These are phyloP conservation scores for Coniochaeta sp. DNA, from an alignment of 2,329 filamentous ascomycete genomes.

Conservation along the genomic window DNA sequence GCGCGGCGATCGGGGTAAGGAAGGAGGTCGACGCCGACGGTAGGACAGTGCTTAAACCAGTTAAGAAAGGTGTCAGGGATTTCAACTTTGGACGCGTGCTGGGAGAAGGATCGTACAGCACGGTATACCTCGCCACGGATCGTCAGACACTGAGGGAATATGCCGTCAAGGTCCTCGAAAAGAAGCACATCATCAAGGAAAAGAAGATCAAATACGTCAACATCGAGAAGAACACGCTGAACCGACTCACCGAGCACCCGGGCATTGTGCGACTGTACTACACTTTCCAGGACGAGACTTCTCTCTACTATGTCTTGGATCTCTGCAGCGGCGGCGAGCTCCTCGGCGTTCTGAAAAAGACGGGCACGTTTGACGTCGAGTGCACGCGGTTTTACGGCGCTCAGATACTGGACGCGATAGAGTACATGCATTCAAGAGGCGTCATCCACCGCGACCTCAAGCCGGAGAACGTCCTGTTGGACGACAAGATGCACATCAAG, in stretches of 20 bases:
- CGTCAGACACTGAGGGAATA: slow-evolving; percentile 93
- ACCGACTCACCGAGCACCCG: slow-evolving; percentile 90
- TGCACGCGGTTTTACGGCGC: slow-evolving; percentile 92
- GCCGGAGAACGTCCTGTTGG: slow-evolving; percentile 91
- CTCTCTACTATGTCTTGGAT: slow-evolving; percentile 94
- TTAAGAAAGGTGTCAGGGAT: slow-evolving; percentile 96
- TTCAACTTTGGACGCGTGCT: slow-evolving; percentile 88
- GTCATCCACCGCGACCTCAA: slow-evolving; percentile 97
- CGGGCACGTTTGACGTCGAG: slow-evolving; percentile 89
- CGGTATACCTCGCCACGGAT: slow-evolving; percentile 87
- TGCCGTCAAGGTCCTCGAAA: slow-evolving; percentile 96
- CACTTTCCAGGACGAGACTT: slow-evolving; percentile 95
- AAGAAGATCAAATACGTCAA: slow-evolving; percentile 99
- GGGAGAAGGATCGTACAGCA: slow-evolving; percentile 96
- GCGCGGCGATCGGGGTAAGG: slow-evolving; percentile 76
- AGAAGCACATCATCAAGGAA: slow-evolving; percentile 98
- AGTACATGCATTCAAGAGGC: slow-evolving; percentile 94
- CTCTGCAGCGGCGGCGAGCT: slow-evolving; percentile 88
- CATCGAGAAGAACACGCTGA: slow-evolving; percentile 97
- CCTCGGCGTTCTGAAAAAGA: slow-evolving; percentile 86
- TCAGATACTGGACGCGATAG: slow-evolving; percentile 91
- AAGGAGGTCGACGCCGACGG: slow-evolving; percentile 83
- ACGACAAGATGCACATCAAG: slow-evolving; percentile 95
- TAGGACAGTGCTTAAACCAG: slow-evolving; percentile 69
- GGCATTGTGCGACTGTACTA: slow-evolving; percentile 96